These are phyloP conservation scores for Fusarium papillatum DNA, from an alignment of 2,329 filamentous ascomycete species.

Conservation along the genomic window DNA sequence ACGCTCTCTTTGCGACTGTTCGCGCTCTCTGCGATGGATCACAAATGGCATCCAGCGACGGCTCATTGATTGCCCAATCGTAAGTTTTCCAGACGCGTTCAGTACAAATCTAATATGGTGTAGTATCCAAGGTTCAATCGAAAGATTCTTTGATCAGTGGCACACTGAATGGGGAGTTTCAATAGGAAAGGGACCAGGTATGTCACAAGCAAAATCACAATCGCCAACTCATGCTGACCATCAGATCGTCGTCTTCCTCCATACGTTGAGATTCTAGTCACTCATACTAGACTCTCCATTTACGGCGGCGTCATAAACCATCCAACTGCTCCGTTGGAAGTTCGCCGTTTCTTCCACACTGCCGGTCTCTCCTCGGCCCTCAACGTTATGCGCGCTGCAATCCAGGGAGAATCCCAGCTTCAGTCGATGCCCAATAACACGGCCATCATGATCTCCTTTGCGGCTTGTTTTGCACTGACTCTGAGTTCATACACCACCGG, in stretches of 20 bases:
- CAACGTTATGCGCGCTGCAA: slow-evolving; percentile 81
- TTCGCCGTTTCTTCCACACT: slow-evolving; percentile 80
- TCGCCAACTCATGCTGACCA: slow-evolving; percentile 2
- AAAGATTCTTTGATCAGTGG: slow-evolving; percentile 76
- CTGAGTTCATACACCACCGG: slow-evolving; percentile 71
- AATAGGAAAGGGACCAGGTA: slow-evolving; percentile 67
- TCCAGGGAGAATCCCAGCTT: slow-evolving; percentile 77
- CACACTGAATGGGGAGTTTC: slow-evolving; percentile 72
- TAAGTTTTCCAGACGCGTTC: slow-evolving; percentile 43
- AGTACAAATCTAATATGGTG: slow-evolving; percentile 28
- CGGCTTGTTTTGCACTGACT: slow-evolving; percentile 77
- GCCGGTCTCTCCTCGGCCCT: slow-evolving; percentile 79
- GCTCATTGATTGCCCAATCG: slow-evolving; percentile 66
- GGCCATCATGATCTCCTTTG: slow-evolving; percentile 84
- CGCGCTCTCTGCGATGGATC: slow-evolving; percentile 72
- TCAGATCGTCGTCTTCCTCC: slow-evolving; percentile 71
- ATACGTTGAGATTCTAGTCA: slow-evolving; percentile 82
- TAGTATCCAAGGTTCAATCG: slow-evolving; percentile 71
- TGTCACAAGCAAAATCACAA: not conserved
- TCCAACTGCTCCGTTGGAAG: slow-evolving; percentile 77
- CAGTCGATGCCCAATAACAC: slow-evolving; percentile 86
- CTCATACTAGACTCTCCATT: slow-evolving; percentile 80
- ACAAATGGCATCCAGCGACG: slow-evolving; percentile 61
- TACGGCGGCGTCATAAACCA: slow-evolving; percentile 83
- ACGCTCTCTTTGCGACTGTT: slow-evolving; percentile 69